Evolutionary conservation across 805 yeast species (phyloP), one percentile per base, ranked within the genome.

Genomic region (Pichia rugopelliculosa): DNA sequence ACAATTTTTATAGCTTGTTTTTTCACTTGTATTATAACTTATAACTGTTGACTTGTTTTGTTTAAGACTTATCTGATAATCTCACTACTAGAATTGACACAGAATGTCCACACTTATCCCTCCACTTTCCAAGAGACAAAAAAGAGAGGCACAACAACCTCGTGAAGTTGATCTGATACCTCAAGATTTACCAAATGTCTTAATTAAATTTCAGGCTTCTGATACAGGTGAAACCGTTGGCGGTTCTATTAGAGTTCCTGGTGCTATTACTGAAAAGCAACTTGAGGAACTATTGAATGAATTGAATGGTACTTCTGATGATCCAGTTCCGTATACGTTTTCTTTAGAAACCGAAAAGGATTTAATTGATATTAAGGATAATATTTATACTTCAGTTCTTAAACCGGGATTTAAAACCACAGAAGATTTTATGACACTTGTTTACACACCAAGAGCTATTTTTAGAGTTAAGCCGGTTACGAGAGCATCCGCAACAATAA

Each of bases 381-480:
- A 87, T 60, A 62, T 93, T 41, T 91, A 89, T 62, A 65, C 77
- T 22, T 86, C 96, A 4, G 79, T 93, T 22, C 73, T 93, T 54
- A 84, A 87, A 59, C 97, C 97, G 1, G 88, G 91, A 1, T 72
- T 82, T 55, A 84, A 84, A 59, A 79, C 96, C 7, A 86, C 98
- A 0, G 99, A 93, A 74, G 99, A 93, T 66, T 84, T 84, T 59
- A 69, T 93, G 70, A 90, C 96, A 0, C 72, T 93, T 46, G 86
- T 90, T 6, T 93, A 84, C 62, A 89, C 96, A 0, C 99, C 99
- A 36, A 77, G 96, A 53, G 96, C 99, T 0, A 84, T 93, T 2
- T 93, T 93, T 74, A 87, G 87, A 58, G 99, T 93, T 12, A 82
- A 77, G 54, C 88, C 96, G 4, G 87, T 93, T 15, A 88, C 97